phyloP scores from a whole-genome alignment of 2,329 filamentous ascomycete genomes.

The Penicillium sp. region DNA sequence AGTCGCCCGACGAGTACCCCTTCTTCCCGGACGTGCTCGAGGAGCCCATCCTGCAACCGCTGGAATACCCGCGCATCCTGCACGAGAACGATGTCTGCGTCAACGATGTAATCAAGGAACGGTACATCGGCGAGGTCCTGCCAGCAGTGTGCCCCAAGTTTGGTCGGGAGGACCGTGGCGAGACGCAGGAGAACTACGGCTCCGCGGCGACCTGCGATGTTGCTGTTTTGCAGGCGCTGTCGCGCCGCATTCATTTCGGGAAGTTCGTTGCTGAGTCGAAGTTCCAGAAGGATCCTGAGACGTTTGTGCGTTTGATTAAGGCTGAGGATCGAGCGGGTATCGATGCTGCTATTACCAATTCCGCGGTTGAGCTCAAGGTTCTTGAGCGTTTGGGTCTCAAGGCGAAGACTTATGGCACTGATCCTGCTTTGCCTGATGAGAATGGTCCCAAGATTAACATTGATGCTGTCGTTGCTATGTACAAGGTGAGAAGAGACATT shows the following conservation, averaged over 20 bases:
- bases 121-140: conserved; percentile 80
- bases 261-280: conserved; percentile 98
- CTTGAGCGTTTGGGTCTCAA: conserved; percentile 83
- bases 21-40: conserved; percentile 87
- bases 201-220: conserved; percentile 91
- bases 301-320: conserved; percentile 79
- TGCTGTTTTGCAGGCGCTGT: conserved; percentile 82
- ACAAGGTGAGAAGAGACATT: conserved; percentile 53
- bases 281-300: conserved; percentile 78
- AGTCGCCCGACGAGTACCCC: conserved; percentile 94
- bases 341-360: conserved; percentile 85
- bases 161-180: conserved; percentile 73
- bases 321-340: conserved; percentile 77
- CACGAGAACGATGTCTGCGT: conserved; percentile 88
- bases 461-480: conserved; percentile 87
- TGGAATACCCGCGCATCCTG: conserved; percentile 85
- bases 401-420: conserved; percentile 88
- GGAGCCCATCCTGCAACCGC: conserved; percentile 77
- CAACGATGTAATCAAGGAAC: conserved; percentile 80
- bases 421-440: conserved; percentile 64
- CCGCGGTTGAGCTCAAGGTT: conserved; percentile 85
- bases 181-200: conserved; percentile 91
- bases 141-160: conserved; percentile 79
- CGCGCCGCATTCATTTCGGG: conserved; percentile 90
- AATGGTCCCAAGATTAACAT: conserved; percentile 75